Conservation (phyloP, 1,139 yeast genomes). For the Kodamaea suecica region DNA sequence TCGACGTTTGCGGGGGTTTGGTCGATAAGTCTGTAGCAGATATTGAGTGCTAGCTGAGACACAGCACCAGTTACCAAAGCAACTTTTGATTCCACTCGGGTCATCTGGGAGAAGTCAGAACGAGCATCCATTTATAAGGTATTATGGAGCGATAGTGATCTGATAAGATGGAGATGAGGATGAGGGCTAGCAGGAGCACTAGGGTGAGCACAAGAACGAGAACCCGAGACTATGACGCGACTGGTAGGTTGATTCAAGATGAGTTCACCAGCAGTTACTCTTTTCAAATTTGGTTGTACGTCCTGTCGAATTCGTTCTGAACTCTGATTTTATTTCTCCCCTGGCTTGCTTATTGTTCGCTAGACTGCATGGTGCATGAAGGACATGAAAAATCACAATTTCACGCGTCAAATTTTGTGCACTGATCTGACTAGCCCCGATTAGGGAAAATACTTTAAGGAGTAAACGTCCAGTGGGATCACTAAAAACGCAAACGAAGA, state of each 20-base stretch:
- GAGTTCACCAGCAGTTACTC: too few relatives aligned
- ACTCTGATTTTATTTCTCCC: too few relatives aligned
- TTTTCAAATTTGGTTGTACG: too few relatives aligned
- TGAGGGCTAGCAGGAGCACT: not conserved
- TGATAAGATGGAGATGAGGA: too few relatives aligned
- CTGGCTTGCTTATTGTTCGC: not conserved
- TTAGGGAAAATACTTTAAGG: too few relatives aligned
- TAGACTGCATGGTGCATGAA: too few relatives aligned
- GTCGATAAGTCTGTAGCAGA: conserved; percentile 74
- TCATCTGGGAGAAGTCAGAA: conserved; percentile 13
- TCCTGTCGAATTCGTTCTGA: too few relatives aligned
- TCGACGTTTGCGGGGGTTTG: conserved; percentile 50
- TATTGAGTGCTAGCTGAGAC: conserved; percentile 79
- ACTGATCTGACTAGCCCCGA: too few relatives aligned
- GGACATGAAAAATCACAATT: too few relatives aligned
- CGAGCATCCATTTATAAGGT: conserved; percentile 5
- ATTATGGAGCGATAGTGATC: not conserved
- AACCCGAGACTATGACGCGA: not conserved
- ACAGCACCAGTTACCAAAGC: conserved; percentile 46
- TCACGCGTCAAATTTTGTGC: not conserved
- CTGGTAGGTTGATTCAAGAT: conserved; percentile 2
- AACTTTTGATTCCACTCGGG: conserved; percentile 25
- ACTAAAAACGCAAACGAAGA: too few relatives aligned
- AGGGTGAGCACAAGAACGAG: not conserved
- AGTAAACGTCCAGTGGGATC: too few relatives aligned